phyloP scores from a whole-genome alignment of 2,329 filamentous ascomycete species.

The Coniochaeta pulveracea region DNA sequence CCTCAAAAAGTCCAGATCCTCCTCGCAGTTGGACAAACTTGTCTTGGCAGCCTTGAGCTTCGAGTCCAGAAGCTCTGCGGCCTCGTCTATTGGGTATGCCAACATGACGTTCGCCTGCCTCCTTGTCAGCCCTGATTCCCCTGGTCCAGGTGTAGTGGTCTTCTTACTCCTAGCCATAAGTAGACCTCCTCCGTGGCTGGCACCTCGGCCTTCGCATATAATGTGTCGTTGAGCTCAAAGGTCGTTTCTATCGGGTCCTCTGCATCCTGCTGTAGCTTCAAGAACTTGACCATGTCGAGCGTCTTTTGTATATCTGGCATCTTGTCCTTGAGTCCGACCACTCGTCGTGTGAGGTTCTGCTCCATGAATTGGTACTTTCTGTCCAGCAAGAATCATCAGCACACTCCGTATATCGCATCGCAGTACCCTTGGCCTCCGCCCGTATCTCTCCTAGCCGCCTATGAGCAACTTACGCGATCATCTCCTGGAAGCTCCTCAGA shows the following conservation, averaged over 20 bases:
- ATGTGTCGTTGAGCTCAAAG: slow-evolving; percentile 92
- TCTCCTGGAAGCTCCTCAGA: slow-evolving; percentile 77
- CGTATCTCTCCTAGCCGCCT: not conserved
- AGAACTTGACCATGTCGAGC: slow-evolving; percentile 77
- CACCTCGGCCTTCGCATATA: slow-evolving; percentile 80
- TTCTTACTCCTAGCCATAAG: slow-evolving; percentile 79
- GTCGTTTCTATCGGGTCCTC: slow-evolving; percentile 74
- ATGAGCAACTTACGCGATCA: slow-evolving; percentile 63
- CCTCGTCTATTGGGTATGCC: slow-evolving; percentile 83
- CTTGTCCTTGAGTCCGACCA: slow-evolving; percentile 77
- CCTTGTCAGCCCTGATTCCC: slow-evolving; percentile 13
- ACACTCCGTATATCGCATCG: no score
- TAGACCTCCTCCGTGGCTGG: slow-evolving; percentile 84
- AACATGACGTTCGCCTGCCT: slow-evolving; percentile 89
- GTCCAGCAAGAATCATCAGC: not conserved
- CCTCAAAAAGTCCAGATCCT: slow-evolving; percentile 88
- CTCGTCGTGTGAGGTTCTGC: slow-evolving; percentile 76
- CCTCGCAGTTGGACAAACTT: slow-evolving; percentile 80
- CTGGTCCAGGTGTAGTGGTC: not conserved
- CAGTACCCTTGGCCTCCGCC: no score
- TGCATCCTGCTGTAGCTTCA: slow-evolving; percentile 45
- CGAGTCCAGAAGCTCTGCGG: slow-evolving; percentile 62
- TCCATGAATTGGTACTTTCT: slow-evolving; percentile 99
- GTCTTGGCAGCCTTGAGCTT: slow-evolving; percentile 72
- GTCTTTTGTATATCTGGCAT: slow-evolving; percentile 97